These are phyloP conservation scores for Tephrocybe sp. DNA, from an alignment of 768 basidiomycete genomes.

Conservation along the genomic window DNA sequence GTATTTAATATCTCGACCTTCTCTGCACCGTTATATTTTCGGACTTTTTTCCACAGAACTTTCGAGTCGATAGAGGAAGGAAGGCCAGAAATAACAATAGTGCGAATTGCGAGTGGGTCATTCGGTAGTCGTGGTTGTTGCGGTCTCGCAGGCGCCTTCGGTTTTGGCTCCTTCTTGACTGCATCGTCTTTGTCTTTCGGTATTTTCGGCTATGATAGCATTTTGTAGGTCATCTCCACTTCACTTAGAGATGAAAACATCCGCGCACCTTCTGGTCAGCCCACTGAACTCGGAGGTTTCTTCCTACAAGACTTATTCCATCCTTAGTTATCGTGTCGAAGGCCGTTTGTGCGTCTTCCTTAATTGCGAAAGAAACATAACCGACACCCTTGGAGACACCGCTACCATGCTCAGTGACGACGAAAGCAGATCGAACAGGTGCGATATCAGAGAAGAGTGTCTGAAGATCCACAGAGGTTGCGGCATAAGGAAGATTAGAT, in stretches of 20 bases:
- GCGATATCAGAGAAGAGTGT: slow-evolving; percentile 95
- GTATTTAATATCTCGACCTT: slow-evolving; percentile 53
- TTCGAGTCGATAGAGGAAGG: slow-evolving; percentile 62
- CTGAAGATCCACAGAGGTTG: slow-evolving; percentile 86
- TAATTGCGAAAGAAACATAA: slow-evolving; percentile 88
- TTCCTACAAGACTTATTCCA: slow-evolving; percentile 61
- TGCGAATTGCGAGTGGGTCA: slow-evolving; percentile 84
- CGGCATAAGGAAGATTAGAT: slow-evolving; percentile 87
- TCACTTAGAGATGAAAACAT: neutral
- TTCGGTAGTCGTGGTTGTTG: slow-evolving; percentile 33
- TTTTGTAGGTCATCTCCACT: neutral
- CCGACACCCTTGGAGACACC: slow-evolving; percentile 92
- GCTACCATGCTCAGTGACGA: slow-evolving; percentile 77
- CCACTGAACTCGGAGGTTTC: slow-evolving; percentile 76
- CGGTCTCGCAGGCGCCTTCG: slow-evolving; percentile 31
- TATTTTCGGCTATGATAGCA: slow-evolving; percentile 39
- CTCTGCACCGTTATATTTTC: slow-evolving; percentile 76
- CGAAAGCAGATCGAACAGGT: slow-evolving; percentile 90
- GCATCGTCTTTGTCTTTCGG: slow-evolving; percentile 28
- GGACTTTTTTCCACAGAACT: slow-evolving; percentile 79
- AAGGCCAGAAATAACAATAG: slow-evolving; percentile 74
- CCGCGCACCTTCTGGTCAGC: slow-evolving; percentile 69
- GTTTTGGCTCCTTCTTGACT: slow-evolving; percentile 38
- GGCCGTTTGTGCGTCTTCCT: slow-evolving; percentile 82
- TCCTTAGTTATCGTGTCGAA: slow-evolving; percentile 63